phyloP scores from a whole-genome alignment of 139 green algal species.

The Micractinium conductrix region DNA sequence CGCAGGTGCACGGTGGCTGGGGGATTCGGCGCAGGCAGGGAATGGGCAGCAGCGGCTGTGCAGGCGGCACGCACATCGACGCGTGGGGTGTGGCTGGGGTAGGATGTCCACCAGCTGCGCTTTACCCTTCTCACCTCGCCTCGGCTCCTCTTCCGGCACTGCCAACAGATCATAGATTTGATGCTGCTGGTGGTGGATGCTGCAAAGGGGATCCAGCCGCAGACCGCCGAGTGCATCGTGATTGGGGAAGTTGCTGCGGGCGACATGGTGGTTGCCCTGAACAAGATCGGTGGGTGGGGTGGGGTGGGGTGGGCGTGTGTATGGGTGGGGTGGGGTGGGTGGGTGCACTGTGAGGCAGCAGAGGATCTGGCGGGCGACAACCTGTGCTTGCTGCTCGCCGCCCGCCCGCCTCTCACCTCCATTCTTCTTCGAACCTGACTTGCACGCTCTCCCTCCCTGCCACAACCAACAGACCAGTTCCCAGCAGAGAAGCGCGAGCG shows the following conservation, averaged over 20 bases:
- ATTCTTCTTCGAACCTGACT: too few relatives aligned
- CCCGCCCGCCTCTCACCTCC: too few relatives aligned
- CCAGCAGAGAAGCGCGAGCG: constrained; percentile 65
- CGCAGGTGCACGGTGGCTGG: constrained; percentile 20
- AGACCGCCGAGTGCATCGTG: constrained; percentile 93
- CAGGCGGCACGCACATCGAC: too few relatives aligned
- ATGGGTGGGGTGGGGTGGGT: too few relatives aligned
- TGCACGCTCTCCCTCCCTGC: too few relatives aligned
- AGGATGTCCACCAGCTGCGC: too few relatives aligned
- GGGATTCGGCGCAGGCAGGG: background rate
- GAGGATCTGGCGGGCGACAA: too few relatives aligned
- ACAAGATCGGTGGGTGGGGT: constrained; percentile 72
- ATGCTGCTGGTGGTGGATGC: constrained; percentile 96
- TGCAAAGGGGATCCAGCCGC: constrained; percentile 93
- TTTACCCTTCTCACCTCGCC: background rate
- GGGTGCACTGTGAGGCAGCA: too few relatives aligned
- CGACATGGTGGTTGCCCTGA: constrained; percentile 89
- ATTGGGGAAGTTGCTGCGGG: constrained; percentile 88
- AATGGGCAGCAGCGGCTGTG: background rate
- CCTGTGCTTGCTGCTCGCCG: too few relatives aligned
- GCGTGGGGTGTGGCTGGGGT: too few relatives aligned
- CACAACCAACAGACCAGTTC: constrained; percentile 79
- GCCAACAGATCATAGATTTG: constrained; percentile 94
- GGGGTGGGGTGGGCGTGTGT: background rate
- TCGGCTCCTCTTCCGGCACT: background rate